Conservation (phyloP, 2,329 filamentous ascomycete species). For the Aspergillus aculeatinus region DNA sequence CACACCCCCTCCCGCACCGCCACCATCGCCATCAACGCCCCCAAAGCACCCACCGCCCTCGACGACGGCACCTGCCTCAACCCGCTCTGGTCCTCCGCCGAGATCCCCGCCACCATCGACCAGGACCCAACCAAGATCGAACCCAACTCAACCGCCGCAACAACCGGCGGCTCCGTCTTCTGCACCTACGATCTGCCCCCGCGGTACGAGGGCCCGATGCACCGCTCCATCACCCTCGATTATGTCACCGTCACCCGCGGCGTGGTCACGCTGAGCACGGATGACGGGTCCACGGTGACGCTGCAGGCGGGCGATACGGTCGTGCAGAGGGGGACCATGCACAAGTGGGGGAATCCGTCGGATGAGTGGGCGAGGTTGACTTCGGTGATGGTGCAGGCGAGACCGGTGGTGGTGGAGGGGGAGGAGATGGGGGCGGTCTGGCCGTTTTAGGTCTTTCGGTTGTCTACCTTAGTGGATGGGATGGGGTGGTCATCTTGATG, state of each 20-base stretch:
- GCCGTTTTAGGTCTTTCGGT: background rate
- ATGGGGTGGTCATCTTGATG: too few species aligned
- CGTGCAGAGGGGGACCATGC: slow-evolving; percentile 10
- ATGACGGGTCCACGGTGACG: background rate
- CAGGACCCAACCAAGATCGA: background rate
- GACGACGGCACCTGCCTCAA: background rate
- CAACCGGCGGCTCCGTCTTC: background rate
- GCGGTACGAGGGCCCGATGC: background rate
- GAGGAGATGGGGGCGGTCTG: background rate
- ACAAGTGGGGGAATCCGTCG: slow-evolving; percentile 8
- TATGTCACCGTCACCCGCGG: slow-evolving; percentile 4
- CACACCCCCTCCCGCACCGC: background rate
- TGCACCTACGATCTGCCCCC: slow-evolving; percentile 3
- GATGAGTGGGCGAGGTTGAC: slow-evolving; percentile 1
- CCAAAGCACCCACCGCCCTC: background rate
- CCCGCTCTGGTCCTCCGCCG: background rate
- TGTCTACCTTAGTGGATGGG: too few species aligned
- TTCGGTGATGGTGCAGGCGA: background rate
- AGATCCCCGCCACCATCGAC: background rate
- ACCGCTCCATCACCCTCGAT: slow-evolving; percentile 8
- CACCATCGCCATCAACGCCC: background rate
- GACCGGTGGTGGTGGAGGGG: background rate
- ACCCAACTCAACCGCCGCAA: background rate
- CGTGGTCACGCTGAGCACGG: background rate
- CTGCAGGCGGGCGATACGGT: slow-evolving; percentile 2